Evolutionary conservation across 192 early-diverging fungal genomes (phyloP), one percentile per base, ranked within the genome.

Genomic region (Backusella circina): DNA sequence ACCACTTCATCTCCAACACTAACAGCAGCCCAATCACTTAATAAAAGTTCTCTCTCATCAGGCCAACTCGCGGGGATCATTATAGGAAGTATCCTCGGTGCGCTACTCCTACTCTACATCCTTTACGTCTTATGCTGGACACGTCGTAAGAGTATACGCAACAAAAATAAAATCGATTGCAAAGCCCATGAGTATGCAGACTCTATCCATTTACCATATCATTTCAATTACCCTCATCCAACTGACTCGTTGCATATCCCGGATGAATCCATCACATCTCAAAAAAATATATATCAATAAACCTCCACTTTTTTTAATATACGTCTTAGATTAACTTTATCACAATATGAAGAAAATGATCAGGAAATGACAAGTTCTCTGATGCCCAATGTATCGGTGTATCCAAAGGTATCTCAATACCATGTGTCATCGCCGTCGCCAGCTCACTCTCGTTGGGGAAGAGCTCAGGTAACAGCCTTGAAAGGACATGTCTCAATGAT

Each of bases 321-420:
- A n/a, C n/a, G n/a, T n/a, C n/a, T 61, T 61, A 61, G 13, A 61
- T 61, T 23, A 10, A 9, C 26, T 61, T 73, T 9, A 89, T 77
- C 15, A 94, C 93, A 74, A 96, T 79, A 78, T 96, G 95, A 73
- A 96, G 79, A 80, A 96, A 96, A 79, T 90, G 92, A 82, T 96
- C 95, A 6, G 91, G 87, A 79, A 93, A 94, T 26, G 88, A 89
- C 41, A 93, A 81, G 77, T 94, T 91, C 33, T 89, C 86, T 38
- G 90, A 88, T 23, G 94, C 88, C 94, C 93, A 95, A 38, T 86
- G 67, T 28, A 94, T 81, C 0, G 93, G 93, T 33, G 90, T 91
- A 32, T 92, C 90, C 78, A 90, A 81, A n/a, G 87, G 90, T 32
- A 91, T 68, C 54, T 80, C 81, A 70, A 94, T 79, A 12, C 93